Evolutionary conservation across 2,329 filamentous ascomycete species (phyloP), one percentile per base, ranked within the genome.

Genomic region (Truncatella angustata): DNA sequence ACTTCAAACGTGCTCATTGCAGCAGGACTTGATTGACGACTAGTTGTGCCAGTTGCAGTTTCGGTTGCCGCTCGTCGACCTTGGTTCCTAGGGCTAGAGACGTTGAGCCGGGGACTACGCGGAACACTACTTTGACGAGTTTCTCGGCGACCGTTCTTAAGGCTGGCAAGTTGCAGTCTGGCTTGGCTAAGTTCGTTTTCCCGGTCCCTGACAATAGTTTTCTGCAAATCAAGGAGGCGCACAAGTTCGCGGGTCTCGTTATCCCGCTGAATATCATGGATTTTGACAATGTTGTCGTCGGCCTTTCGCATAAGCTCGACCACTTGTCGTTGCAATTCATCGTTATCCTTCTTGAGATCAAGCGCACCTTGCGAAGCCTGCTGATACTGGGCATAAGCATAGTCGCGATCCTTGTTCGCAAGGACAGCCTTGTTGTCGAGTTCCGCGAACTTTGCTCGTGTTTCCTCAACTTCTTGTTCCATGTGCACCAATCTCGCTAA

Each of bases 381-480:
- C 58, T 87, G 85, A 59, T 88, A 89, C 9, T 77, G 71, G 4
- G 74, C 73, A 49, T 81, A 77, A 11, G 76, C 70, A 59, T 84
- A 89, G 2, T 84, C 80, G 23, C 77, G 69, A 4, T 84, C 80
- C 12, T 70, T 71, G 24, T 78, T 67, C 1, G 65, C 56, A 12
- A 58, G 59, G 3, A 58, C 55, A 3, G 68, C 32, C 48, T 69
- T 72, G 60, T 73, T 73, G 56, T 77, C 69, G 3, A 74, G 60
- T 5, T 60, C 54, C 4, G 73, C 66, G 4, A 71, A 67, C 49
- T 71, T 70, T 4, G 71, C 62, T 18, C 69, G 70, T 1, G 67
- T 65, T 35, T 76, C 73, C 3, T 64, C 63, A 4, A 78, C 67
- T 12, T 70, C 62, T 44, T 69, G 65, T 14, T 74, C 68, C 23